Base-by-base conservation (phyloP, 768 basidiomycete genomes). In the Podaxis rugospora region DNA sequence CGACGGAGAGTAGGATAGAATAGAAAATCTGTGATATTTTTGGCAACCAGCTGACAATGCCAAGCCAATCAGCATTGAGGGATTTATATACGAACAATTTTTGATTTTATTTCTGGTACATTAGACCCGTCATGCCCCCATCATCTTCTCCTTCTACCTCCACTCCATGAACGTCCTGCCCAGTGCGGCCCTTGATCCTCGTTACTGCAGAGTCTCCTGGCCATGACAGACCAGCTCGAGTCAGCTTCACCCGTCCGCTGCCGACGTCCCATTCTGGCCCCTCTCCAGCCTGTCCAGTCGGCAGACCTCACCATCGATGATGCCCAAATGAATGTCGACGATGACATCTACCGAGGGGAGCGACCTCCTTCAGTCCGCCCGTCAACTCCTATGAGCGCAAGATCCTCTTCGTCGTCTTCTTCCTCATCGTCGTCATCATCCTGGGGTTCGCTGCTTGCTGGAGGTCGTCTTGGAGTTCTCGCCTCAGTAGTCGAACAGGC, bases 401-500 rank as follows among this genome's bases (percentile, higher is more conserved):
- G 74, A 23, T 72, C 74, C 1, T 71, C 72, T 11, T 72, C 75
- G 1, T 75, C 79, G 10, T 75, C 79, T 4, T 71, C 74, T 0
- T 71, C 75, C 14, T 77, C 78, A 0, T 76, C 78, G 3, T 78
- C 78, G 0, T 78, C 78, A 9, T 76, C 76, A 13, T 77, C 78
- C 11, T 74, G 74, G 5, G 73, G 75, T 11, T 76, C 76, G 9
- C 74, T 71, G 16, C 68, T 69, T 46, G 69, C 70, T 50, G 76
- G 74, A 28, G 75, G 80, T 27, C 74, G 76, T 4, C 73, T 84
- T 35, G 83, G 83, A 6, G 78, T 80, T 21, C 76, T 86, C 35
- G 80, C 87, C 18, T 79, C 86, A 1, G 80, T 87, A 39, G 79
- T 90, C 9, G 90, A 92, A 64, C 78, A 81, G 52, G 89, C 89